Base-by-base conservation (phyloP, 208 protist genomes). In the Naegleria lovaniensis region DNA sequence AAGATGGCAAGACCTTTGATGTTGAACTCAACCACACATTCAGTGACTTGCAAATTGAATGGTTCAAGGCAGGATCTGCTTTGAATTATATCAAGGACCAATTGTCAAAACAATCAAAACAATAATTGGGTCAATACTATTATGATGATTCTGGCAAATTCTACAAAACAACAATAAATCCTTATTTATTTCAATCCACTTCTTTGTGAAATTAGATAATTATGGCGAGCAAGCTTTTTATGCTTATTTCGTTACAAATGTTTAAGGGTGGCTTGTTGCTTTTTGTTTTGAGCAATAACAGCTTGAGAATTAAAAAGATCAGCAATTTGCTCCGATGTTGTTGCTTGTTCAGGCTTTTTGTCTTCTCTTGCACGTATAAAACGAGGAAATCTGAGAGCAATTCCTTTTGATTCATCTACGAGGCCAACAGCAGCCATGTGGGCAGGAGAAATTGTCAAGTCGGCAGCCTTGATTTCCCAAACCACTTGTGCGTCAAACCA, bases 381-480 rank as follows among this genome's bases (percentile, higher is more conserved):
- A 11, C 99, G 96, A 19, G 99, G 99, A 93, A 99, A 99, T 67
- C 99, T 96, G 29, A 99, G 95, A 51, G 97, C 97, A 52, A 99
- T 97, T 84, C 99, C 99, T 88, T 97, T 97, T n/a, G 83, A 67
- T 67, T 67, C 55, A 67, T 67, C 55, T 55, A 79, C 67, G 9
- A 55, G 11, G 41, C 13, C 83, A 29, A 67, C 22, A 29, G 55
- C 55, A 67, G 55, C 55, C 55, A 67, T 67, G 13, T 67, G 55
- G 22, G 55, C 55, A 67, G 55, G 55, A 15, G 55, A 67, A 67
- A 67, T 67, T 2, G 98, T 98, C 19, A 99, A 92, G 93, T 99
- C 99, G 0, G 99, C 99, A 13, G 97, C 98, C 87, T 97, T 96
- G 25, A 99, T 95, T 92, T 99, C 99, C 99, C 99, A 99, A 41